phyloP scores from a whole-genome alignment of 768 basidiomycete genomes.

The Mycena albidolilacea region DNA sequence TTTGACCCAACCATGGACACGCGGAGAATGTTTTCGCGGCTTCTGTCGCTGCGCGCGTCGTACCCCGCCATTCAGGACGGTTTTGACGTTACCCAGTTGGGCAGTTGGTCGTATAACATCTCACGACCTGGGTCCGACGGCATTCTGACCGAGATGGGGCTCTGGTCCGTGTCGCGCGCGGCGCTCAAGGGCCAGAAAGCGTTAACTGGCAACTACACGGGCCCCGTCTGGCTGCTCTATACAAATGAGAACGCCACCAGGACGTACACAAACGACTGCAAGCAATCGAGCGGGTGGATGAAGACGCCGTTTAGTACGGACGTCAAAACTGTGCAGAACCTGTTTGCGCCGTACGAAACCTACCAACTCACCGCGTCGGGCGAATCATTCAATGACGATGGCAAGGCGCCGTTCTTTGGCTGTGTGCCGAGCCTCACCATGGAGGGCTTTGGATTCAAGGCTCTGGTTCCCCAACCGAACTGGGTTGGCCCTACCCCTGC shows the following conservation, averaged over 20 bases:
- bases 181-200: slow-evolving; percentile 70
- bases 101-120: slow-evolving; percentile 88
- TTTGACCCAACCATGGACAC: slow-evolving; percentile 91
- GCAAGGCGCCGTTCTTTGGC: slow-evolving; percentile 76
- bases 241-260: slow-evolving; percentile 87
- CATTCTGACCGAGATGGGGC: slow-evolving; percentile 87
- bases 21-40: slow-evolving; percentile 81
- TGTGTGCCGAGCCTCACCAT: slow-evolving; percentile 79
- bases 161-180: slow-evolving; percentile 86
- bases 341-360: slow-evolving; percentile 89
- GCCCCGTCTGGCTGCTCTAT: slow-evolving; percentile 88
- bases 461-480: slow-evolving; percentile 74
- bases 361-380: slow-evolving; percentile 78
- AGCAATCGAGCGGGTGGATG: slow-evolving; percentile 70
- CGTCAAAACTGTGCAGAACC: slow-evolving; percentile 71
- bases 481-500: slow-evolving; percentile 83
- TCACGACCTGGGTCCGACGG: slow-evolving; percentile 88
- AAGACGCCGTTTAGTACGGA: slow-evolving; percentile 77
- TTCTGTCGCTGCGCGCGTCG: slow-evolving; percentile 75
- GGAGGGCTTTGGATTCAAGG: slow-evolving; percentile 86
- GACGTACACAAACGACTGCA: slow-evolving; percentile 77
- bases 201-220: slow-evolving; percentile 70
- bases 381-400: slow-evolving; percentile 73
- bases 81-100: slow-evolving; percentile 84
- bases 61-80: slow-evolving; percentile 90